Conservation (phyloP, 495 filamentous ascomycete species). For the Neurospora sp. region DNA sequence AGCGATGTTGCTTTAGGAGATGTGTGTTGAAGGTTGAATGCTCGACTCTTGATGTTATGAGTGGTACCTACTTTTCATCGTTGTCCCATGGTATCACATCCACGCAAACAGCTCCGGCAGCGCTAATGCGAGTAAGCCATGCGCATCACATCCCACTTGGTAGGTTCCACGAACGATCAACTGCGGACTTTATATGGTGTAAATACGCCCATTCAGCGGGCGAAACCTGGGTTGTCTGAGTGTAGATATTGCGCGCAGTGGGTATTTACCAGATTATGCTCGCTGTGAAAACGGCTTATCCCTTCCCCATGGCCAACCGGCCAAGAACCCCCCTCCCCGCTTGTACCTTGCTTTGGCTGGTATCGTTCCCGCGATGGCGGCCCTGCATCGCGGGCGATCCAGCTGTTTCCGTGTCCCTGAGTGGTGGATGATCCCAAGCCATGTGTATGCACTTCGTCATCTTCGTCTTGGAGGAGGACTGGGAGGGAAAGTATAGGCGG, state of each 20-base stretch:
- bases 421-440: not conserved
- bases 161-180: not conserved
- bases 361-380: constrained; percentile 9
- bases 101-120: not conserved
- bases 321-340: not conserved
- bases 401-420: not conserved
- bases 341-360: constrained; percentile 1
- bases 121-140: not conserved
- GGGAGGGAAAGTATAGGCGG: not conserved
- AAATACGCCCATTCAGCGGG: not conserved
- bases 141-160: not conserved
- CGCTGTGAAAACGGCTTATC: not conserved
- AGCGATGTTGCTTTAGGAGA: not conserved
- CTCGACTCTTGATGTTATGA: not conserved
- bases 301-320: not conserved
- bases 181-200: not conserved
- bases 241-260: not conserved
- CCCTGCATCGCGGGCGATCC: constrained; percentile 8
- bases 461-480: not conserved
- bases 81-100: not conserved
- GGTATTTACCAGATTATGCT: not conserved
- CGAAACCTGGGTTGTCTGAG: not conserved
- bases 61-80: not conserved
- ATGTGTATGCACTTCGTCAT: not conserved
- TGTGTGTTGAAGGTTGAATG: not conserved